Conservation (phyloP, 1,284 basidiomycete species). For the Marasmius sp. region DNA sequence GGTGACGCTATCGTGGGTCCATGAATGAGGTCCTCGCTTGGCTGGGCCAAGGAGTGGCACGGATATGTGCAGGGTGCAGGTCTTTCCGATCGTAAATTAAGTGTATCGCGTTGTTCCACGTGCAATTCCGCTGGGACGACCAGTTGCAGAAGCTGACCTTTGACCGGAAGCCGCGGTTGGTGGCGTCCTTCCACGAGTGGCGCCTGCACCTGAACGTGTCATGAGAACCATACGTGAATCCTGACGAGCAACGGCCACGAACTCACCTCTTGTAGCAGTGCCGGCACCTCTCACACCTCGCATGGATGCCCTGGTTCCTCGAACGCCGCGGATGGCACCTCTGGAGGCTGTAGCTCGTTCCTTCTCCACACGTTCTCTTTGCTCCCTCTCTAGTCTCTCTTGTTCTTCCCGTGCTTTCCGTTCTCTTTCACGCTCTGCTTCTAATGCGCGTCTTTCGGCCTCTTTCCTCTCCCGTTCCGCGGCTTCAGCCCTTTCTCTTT, state of each 20-base stretch:
- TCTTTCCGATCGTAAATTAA: neutral
- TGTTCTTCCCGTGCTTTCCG: conserved; percentile 49
- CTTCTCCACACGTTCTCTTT: conserved; percentile 41
- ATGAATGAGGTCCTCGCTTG: neutral
- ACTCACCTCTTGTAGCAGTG: conserved; percentile 30
- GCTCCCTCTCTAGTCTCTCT: conserved; percentile 47
- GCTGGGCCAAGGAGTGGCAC: neutral
- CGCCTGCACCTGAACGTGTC: neutral
- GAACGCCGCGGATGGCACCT: conserved; percentile 52
- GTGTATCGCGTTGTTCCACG: neutral
- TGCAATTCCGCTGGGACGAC: neutral
- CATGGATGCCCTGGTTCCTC: conserved; percentile 53
- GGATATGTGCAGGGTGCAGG: neutral
- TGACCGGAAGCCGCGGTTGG: neutral
- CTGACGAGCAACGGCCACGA: neutral
- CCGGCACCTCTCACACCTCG: conserved; percentile 35
- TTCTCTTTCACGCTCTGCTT: conserved; percentile 50
- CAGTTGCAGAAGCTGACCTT: neutral
- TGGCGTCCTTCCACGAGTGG: neutral
- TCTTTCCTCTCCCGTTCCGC: conserved; percentile 47
- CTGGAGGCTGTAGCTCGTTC: conserved; percentile 40
- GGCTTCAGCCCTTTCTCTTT: conserved; percentile 48
- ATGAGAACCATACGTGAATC: neutral
- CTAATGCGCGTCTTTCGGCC: conserved; percentile 46
- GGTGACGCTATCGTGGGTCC: neutral